phyloP scores from a whole-genome alignment of 2,329 filamentous ascomycete species.

The Clonostachys rhizophaga region DNA sequence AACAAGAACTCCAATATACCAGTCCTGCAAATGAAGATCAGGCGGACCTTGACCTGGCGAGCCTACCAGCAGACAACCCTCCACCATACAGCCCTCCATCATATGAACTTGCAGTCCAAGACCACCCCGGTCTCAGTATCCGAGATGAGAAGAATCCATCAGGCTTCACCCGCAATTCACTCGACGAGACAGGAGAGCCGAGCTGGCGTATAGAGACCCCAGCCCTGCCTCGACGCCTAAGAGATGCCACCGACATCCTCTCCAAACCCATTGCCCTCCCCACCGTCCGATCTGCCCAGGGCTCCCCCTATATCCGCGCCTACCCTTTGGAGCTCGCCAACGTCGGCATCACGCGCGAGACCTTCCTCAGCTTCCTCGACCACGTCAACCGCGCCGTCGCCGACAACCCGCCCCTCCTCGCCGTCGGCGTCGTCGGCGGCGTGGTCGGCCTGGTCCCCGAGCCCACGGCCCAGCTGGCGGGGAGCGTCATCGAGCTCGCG shows the following conservation, averaged over 20 bases:
- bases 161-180: no score
- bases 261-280: slow-evolving; percentile 10
- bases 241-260: neutral
- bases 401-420: slow-evolving; percentile 9
- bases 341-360: slow-evolving; percentile 5
- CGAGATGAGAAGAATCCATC: no score
- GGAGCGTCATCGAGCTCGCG: slow-evolving; percentile 2
- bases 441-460: slow-evolving; percentile 9
- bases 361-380: slow-evolving; percentile 10
- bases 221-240: no score
- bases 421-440: slow-evolving; percentile 8
- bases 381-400: slow-evolving; percentile 9
- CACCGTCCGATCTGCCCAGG: slow-evolving; percentile 6
- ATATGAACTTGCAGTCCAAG: no score
- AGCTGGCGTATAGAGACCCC: no score
- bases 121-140: no score
- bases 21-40: no score
- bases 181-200: no score
- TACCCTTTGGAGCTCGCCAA: slow-evolving; percentile 7
- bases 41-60: no score
- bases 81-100: no score
- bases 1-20: no score
- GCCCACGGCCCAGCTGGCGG: slow-evolving; percentile 9
- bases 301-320: slow-evolving; percentile 10
- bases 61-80: no score